Conservation (phyloP, 495 filamentous ascomycete genomes). For the Talaromyces proteolyticus region DNA sequence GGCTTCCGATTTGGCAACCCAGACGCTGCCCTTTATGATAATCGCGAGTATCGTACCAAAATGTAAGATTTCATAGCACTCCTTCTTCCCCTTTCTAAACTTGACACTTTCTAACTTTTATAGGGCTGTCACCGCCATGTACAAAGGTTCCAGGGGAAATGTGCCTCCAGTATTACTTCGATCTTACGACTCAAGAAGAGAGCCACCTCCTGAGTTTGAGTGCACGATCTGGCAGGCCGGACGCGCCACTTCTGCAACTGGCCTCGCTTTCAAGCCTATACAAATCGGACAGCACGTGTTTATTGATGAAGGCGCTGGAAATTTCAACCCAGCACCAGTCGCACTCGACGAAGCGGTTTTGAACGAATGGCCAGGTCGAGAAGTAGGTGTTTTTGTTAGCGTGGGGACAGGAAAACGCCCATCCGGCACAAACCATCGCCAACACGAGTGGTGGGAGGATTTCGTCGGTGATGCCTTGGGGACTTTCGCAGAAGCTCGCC, state of each 20-base stretch:
- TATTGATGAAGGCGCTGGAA: constrained; percentile 86
- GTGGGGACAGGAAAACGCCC: constrained; percentile 90
- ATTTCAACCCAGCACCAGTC: constrained; percentile 83
- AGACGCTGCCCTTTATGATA: constrained; percentile 69
- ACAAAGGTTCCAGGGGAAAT: constrained; percentile 68
- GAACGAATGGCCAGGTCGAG: constrained; percentile 92
- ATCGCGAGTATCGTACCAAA: constrained; percentile 80
- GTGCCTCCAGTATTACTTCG: constrained; percentile 67
- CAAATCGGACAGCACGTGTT: constrained; percentile 90
- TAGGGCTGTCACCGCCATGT: constrained; percentile 86
- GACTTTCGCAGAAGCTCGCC: constrained; percentile 84
- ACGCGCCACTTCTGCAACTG: constrained; percentile 87
- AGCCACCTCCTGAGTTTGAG: constrained; percentile 80
- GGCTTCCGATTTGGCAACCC: constrained; percentile 50
- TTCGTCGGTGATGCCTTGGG: constrained; percentile 69
- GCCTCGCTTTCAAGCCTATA: constrained; percentile 91
- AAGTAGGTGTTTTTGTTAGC: constrained; percentile 84
- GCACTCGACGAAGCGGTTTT: constrained; percentile 83
- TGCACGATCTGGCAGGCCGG: constrained; percentile 96
- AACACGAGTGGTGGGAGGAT: constrained; percentile 85
- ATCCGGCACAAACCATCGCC: constrained; percentile 56
- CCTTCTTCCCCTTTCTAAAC: background rate
- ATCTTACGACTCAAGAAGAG: constrained; percentile 90
- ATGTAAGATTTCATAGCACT: constrained; percentile 76
- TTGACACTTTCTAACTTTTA: constrained; percentile 7